Conservation (phyloP, 2,329 filamentous ascomycete genomes). For the Aaosphaeria arxii region DNA sequence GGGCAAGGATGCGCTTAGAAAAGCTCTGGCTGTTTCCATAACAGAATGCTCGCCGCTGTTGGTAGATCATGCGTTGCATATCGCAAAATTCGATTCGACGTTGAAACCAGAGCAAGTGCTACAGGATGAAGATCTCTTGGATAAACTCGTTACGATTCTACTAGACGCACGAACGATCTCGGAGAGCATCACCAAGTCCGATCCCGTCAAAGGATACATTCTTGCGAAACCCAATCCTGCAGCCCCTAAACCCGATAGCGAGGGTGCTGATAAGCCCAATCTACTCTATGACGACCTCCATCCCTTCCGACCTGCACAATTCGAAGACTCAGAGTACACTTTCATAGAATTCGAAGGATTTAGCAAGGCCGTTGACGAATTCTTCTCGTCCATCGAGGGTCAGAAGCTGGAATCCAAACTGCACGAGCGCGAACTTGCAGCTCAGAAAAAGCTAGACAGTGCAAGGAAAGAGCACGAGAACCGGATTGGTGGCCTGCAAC, state of each 20-base stretch:
- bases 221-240: conserved; percentile 62
- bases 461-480: conserved; percentile 80
- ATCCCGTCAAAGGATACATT: conserved; percentile 77
- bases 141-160: conserved; percentile 66
- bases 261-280: conserved; percentile 40
- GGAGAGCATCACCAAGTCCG: conserved; percentile 63
- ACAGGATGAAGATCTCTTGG: conserved; percentile 61
- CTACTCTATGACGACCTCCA: conserved; percentile 93
- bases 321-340: conserved; percentile 64
- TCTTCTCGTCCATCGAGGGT: conserved; percentile 94
- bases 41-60: conserved; percentile 85
- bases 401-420: conserved; percentile 85
- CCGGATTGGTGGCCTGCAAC: conserved; percentile 78
- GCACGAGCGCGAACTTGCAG: conserved; percentile 75
- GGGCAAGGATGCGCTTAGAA: conserved; percentile 71
- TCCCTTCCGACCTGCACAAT: conserved; percentile 81
- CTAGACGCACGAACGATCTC: conserved; percentile 68
- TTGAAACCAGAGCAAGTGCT: conserved; percentile 68
- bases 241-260: conserved; percentile 34
- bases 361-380: conserved; percentile 92
- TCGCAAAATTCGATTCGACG: conserved; percentile 66
- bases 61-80: conserved; percentile 78
- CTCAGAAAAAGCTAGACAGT: conserved; percentile 81
- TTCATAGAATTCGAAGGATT: conserved; percentile 80
- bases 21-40: conserved; percentile 77